Base-by-base conservation (phyloP, 306 rosid genomes). In the Vigna reflexopilosa region DNA sequence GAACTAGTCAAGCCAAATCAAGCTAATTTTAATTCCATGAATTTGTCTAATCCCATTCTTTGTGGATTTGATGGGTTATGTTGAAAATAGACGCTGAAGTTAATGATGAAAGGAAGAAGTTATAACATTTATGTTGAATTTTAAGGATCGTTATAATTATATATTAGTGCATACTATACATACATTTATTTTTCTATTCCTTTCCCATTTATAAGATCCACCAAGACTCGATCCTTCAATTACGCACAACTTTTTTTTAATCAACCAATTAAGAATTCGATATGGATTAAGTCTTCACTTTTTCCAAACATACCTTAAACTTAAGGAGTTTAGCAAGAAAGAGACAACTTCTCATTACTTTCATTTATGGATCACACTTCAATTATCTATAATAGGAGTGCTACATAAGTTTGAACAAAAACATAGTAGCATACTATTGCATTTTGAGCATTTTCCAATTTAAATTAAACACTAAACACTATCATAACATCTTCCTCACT, bases 81-180 rank as follows among this genome's bases (percentile, higher is more conserved):
- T 77, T 71, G 79, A 77, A 63, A 82, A 64, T 17, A 45, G 75
- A 9, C 26, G 38, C 71, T 47, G 67, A 70, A 66, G 26, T 67
- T 78, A 78, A 83, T 83, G 54, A 83, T 83, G 61, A 78, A 30
- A 51, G 47, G 20, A 26, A 83, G 86, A 80, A 80, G n/a, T 12
- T 57, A 57, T 57, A 24, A 57, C 73, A 62, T 82, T 62, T 50
- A 80, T 40, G 49, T 80, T 84, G 82, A 84, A 71, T 80, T 64
- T 15, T 65, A 40, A 65, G 66, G 12, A 63, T 70, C 34, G 49
- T 17, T 19, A 65, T 62, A 19, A 68, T 77, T 69, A 59, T 55
- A 13, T 24, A 57, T 57, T 24, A 38, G 70, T 78, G 61, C 44
- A 74, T 66, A 72, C 77, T 40, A 38, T 40, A 17, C 75, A 66